A percentile compares a stretch with the other conserved stretches of the same genome.
phyloP scores from a whole-genome alignment of 2,329 filamentous ascomycete species.

The Pezicula rhizophila region DNA sequence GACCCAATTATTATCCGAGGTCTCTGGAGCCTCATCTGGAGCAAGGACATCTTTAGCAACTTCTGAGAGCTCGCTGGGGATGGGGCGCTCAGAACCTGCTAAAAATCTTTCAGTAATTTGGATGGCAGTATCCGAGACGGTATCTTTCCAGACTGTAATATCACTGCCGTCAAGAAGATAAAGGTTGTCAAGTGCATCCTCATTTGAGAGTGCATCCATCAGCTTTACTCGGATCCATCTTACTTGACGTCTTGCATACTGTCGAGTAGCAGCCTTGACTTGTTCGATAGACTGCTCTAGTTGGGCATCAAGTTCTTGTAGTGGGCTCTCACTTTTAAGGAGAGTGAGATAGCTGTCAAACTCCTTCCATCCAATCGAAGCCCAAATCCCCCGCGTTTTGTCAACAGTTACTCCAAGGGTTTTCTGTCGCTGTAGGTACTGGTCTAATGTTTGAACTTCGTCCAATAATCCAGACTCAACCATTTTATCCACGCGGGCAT shows the following conservation, averaged over 20 bases:
- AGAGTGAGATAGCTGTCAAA: slow-evolving; percentile 66
- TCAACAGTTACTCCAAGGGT: slow-evolving; percentile 54
- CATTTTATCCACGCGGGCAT: slow-evolving; percentile 81
- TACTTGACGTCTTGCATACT: slow-evolving; percentile 80
- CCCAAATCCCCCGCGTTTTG: slow-evolving; percentile 81
- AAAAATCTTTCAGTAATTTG: slow-evolving; percentile 60
- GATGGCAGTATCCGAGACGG: slow-evolving; percentile 62
- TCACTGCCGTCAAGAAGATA: slow-evolving; percentile 81
- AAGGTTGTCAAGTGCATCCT: slow-evolving; percentile 48
- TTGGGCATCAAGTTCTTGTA: slow-evolving; percentile 44
- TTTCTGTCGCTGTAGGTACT: slow-evolving; percentile 38
- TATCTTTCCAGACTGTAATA: slow-evolving; percentile 49
- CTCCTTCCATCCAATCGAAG: slow-evolving; percentile 94
- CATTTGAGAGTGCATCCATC: slow-evolving; percentile 57
- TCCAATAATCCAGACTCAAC: slow-evolving; percentile 56
- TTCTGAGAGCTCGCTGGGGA: slow-evolving; percentile 50
- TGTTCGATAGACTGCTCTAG: slow-evolving; percentile 59
- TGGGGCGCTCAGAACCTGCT: slow-evolving; percentile 33
- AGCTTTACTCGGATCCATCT: slow-evolving; percentile 85
- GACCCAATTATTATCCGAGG: slow-evolving; percentile 36
- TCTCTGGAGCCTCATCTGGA: slow-evolving; percentile 42
- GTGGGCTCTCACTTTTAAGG: slow-evolving; percentile 25
- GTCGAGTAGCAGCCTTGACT: slow-evolving; percentile 76
- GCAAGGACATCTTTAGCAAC: slow-evolving; percentile 51
- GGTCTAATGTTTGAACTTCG: slow-evolving; percentile 51